Percentiles rank a stretch among this genome's conserved stretches.
phyloP scores from a whole-genome alignment of 768 basidiomycete genomes.

The Lactarius pseudohatsudake region DNA sequence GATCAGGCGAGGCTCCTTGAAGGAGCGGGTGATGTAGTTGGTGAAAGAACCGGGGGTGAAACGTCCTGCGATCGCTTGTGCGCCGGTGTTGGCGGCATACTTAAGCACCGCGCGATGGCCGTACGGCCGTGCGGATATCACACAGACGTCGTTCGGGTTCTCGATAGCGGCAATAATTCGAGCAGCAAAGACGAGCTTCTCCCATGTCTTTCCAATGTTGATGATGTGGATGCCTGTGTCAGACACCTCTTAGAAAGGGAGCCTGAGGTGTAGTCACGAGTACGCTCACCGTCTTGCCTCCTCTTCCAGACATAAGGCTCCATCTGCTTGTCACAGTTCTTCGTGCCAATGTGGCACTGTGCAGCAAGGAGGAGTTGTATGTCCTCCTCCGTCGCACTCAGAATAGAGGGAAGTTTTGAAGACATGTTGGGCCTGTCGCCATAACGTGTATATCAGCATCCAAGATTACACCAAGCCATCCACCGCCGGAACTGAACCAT shows the following conservation, averaged over 20 bases:
- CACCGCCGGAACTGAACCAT: constrained; percentile 37
- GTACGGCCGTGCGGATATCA: constrained; percentile 97
- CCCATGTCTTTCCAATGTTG: constrained; percentile 99
- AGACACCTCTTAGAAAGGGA: constrained; percentile 19
- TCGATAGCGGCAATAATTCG: constrained; percentile 97
- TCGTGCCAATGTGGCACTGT: constrained; percentile 94
- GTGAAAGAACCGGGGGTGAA: constrained; percentile 99
- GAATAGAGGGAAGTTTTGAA: constrained; percentile 91
- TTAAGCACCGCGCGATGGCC: constrained; percentile 99
- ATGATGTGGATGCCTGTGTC: constrained; percentile 86
- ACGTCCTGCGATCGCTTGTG: constrained; percentile 97
- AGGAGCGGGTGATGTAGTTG: constrained; percentile 99
- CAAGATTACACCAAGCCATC: constrained; percentile 33
- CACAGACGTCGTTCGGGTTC: constrained; percentile 97
- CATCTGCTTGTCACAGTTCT: constrained; percentile 99
- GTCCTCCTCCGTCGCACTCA: constrained; percentile 96
- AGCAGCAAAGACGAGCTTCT: constrained; percentile 97
- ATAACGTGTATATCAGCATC: constrained; percentile 42
- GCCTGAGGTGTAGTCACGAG: background rate
- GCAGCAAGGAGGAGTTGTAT: constrained; percentile 94
- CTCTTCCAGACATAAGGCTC: constrained; percentile 97
- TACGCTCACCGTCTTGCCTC: constrained; percentile 83
- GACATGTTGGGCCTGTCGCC: constrained; percentile 47
- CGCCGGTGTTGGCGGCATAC: constrained; percentile 96
- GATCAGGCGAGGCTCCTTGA: constrained; percentile 99